Evolutionary conservation across 345 rosid species (phyloP), one percentile per base, ranked within the genome.

Genomic region (Camelina neglecta): DNA sequence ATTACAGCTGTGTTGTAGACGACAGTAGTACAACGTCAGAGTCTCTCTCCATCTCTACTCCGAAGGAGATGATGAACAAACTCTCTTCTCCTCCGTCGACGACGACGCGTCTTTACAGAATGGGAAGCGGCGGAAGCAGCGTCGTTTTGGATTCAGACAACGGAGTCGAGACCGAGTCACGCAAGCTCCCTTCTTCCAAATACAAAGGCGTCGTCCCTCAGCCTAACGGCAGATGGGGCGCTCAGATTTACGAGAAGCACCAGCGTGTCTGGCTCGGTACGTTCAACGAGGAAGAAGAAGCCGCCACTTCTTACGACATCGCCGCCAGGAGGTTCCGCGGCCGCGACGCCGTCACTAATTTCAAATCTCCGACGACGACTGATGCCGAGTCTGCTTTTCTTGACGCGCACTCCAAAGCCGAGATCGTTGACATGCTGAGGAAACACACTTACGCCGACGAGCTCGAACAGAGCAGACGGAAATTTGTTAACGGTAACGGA

Each of bases 201-300:
- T 94, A 79, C 86, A 94, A 92, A 77, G 99, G 99, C 5, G 99
- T 95, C 2, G 96, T 92, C 1, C 94, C 97, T 2, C 96, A 92
- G 61, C 97, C 99, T 10, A 92, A 92, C 73, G 98, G 99, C 56
- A 82, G 97, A 2, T 95, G 99, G 99, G 99, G 97, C 0, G 96
- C 97, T 16, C 97, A 95, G 88, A 95, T 95, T 73, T 92, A 95
- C 84, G 97, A 92, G 90, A 92, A 87, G 83, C 97, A 90, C 53
- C 97, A 89, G 47, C 84, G 97, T 4, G 91, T 95, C 10, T 95
- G 99, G 99, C 86, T 95, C 1, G 99, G 99, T 0, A 95, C 98
- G n/a, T 95, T 89, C 79, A 90, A 87, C 58, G 85, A 83, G 54
- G 93, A 90, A 79, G 84, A 86, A 11, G 97, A 90, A 44, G 99